phyloP scores from a whole-genome alignment of 345 rosid species.

The Xanthoceras sorbifolium region DNA sequence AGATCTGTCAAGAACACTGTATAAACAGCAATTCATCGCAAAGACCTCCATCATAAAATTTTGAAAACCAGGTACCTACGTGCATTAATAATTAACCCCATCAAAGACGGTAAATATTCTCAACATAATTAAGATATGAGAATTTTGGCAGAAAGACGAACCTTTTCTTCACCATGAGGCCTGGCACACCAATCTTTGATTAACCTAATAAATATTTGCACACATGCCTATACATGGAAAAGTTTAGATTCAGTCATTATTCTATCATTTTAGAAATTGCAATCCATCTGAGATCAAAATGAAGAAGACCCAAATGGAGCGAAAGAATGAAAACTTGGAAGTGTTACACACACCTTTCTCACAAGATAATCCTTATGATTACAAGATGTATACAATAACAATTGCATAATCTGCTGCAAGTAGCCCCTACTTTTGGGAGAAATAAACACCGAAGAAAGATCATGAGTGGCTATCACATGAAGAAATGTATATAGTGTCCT shows the following conservation, averaged over 20 bases:
- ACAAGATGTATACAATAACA: constrained; percentile 70
- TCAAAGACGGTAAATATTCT: neutral
- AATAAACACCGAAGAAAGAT: constrained; percentile 81
- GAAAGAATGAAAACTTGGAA: neutral
- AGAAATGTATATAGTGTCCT: constrained; percentile 81
- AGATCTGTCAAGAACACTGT: constrained; percentile 86
- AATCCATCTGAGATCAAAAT: neutral
- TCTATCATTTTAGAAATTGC: constrained; percentile 5
- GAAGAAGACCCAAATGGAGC: constrained; percentile 4
- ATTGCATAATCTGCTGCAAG: constrained; percentile 64
- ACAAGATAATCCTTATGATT: constrained; percentile 71
- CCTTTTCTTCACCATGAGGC: constrained; percentile 69
- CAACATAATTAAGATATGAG: constrained; percentile 5
- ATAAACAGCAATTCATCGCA: constrained; percentile 79
- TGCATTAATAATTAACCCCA: neutral
- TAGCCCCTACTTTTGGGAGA: constrained; percentile 58
- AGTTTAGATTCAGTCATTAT: constrained; percentile 5
- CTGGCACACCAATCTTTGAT: constrained; percentile 87
- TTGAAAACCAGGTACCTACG: constrained; percentile 86
- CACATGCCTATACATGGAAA: constrained; percentile 60
- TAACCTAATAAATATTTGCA: constrained; percentile 83
- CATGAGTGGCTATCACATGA: constrained; percentile 78
- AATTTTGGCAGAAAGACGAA: constrained; percentile 21
- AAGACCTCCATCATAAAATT: constrained; percentile 69
- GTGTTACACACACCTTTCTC: constrained; percentile 63